Evolutionary conservation across 768 basidiomycete species (phyloP).

Genomic region (Naematelia encephala): DNA sequence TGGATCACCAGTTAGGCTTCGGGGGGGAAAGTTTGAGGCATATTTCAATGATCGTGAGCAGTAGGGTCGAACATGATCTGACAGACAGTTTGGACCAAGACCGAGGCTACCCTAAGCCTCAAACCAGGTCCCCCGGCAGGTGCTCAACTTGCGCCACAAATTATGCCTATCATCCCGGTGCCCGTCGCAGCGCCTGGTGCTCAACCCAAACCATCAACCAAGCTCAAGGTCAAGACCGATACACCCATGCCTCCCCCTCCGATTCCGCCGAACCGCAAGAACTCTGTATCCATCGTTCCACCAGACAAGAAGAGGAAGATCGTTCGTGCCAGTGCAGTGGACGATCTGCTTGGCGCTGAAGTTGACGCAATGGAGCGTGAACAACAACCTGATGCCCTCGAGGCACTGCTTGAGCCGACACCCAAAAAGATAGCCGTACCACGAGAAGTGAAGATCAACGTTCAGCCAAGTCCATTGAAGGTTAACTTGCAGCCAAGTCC

Average conservation of each 20-base stretch:
- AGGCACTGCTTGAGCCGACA: slow-evolving; percentile 18
- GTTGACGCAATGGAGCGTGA: slow-evolving; percentile 47
- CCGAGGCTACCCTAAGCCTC: slow-evolving; percentile 55
- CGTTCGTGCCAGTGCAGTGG: slow-evolving; percentile 20
- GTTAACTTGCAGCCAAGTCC: neutral
- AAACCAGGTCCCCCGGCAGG: slow-evolving; percentile 7
- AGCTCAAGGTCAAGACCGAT: slow-evolving; percentile 8
- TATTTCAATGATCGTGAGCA: slow-evolving; percentile 82
- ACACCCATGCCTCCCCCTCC: slow-evolving; percentile 40
- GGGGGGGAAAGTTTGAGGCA: slow-evolving; percentile 66
- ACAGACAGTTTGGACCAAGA: slow-evolving; percentile 67
- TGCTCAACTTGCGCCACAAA: neutral
- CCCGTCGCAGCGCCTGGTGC: neutral
- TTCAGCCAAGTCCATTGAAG: neutral
- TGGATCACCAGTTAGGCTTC: slow-evolving; percentile 55
- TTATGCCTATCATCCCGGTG: neutral
- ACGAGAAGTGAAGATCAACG: slow-evolving; percentile 54
- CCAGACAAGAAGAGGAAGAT: slow-evolving; percentile 20
- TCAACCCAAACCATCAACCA: slow-evolving; percentile 15
- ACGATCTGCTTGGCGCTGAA: slow-evolving; percentile 47
- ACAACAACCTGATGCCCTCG: slow-evolving; percentile 6
- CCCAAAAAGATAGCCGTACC: slow-evolving; percentile 57
- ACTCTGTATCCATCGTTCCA: slow-evolving; percentile 3
- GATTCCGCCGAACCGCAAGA: slow-evolving; percentile 18
- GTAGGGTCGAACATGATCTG: neutral